phyloP scores from a whole-genome alignment of 2,329 filamentous ascomycete genomes.

The Colletotrichum godetiae region DNA sequence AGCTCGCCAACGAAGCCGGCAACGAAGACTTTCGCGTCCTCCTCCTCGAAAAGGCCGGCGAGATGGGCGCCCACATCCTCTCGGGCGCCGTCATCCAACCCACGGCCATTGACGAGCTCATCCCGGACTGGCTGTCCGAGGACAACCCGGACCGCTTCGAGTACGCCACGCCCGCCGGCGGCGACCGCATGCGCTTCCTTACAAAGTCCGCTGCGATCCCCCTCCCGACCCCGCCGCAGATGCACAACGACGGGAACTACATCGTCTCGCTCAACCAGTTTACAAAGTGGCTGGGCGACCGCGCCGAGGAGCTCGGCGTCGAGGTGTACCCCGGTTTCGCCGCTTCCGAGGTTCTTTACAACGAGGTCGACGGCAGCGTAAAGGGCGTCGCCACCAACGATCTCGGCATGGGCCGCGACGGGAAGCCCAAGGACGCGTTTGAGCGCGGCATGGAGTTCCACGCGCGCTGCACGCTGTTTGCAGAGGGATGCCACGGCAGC shows the following conservation, averaged over 20 bases:
- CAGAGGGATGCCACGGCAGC: conserved; percentile 95
- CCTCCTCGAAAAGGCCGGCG: conserved; percentile 93
- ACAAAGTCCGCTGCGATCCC: conserved; percentile 84
- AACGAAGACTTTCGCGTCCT: conserved; percentile 97
- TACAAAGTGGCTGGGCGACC: conserved; percentile 93
- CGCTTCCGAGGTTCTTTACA: conserved; percentile 91
- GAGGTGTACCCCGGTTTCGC: conserved; percentile 98
- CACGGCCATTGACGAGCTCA: conserved; percentile 85
- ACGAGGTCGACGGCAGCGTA: conserved; percentile 81
- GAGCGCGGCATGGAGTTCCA: conserved; percentile 99
- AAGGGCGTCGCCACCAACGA: conserved; percentile 97
- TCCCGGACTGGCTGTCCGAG: conserved; percentile 93
- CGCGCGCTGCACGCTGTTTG: conserved; percentile 89
- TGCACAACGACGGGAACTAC: conserved; percentile 98
- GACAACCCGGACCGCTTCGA: conserved; percentile 90
- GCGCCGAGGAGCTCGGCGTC: conserved; percentile 95
- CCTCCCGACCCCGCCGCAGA: conserved; percentile 91
- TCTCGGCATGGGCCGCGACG: conserved; percentile 83
- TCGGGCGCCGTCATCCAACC: conserved; percentile 97
- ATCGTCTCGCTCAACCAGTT: conserved; percentile 97
- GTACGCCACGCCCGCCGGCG: conserved; percentile 83
- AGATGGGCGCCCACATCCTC: conserved; percentile 93
- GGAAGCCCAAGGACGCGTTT: conserved; percentile 88
- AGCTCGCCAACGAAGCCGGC: conserved; percentile 92
- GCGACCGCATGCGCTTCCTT: conserved; percentile 93